Evolutionary conservation across 108 stramenopile species (phyloP).

Genomic region (Cyclotella kingstonii): DNA sequence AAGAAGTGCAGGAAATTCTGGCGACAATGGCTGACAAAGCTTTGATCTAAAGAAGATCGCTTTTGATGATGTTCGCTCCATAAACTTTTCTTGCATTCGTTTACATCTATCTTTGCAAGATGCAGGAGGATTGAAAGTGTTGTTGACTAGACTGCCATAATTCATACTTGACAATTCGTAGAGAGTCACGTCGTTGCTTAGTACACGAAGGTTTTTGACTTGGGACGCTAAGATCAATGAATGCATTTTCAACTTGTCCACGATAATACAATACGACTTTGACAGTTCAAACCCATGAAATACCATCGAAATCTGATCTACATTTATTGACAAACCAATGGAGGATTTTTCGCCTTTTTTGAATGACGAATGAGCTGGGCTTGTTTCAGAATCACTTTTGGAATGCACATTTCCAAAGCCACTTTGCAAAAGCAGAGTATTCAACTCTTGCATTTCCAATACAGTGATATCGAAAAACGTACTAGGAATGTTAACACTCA

Average conservation of each 20-base stretch:
- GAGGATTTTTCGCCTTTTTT: background rate
- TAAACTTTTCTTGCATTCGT: slow-evolving; percentile 22
- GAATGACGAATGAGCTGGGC: background rate
- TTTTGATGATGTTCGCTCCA: slow-evolving; percentile 13
- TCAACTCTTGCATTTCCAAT: slow-evolving; percentile 39
- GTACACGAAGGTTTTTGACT: slow-evolving; percentile 34
- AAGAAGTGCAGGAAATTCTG: slow-evolving; percentile 60
- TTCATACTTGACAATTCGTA: slow-evolving; percentile 28
- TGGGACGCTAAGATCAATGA: slow-evolving; percentile 14
- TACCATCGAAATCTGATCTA: slow-evolving; percentile 40
- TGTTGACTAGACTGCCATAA: background rate
- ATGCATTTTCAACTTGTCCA: slow-evolving; percentile 30
- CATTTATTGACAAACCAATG: slow-evolving; percentile 31
- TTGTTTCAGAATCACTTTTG: background rate
- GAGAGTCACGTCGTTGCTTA: slow-evolving; percentile 41
- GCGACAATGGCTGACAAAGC: slow-evolving; percentile 60
- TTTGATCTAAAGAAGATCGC: slow-evolving; percentile 71
- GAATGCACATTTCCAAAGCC: background rate
- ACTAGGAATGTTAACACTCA: slow-evolving; percentile 52
- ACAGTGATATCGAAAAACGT: slow-evolving; percentile 55
- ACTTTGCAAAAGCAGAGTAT: slow-evolving; percentile 14
- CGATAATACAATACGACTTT: slow-evolving; percentile 31
- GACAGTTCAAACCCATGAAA: slow-evolving; percentile 23
- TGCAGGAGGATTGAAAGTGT: background rate
- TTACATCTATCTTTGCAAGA: slow-evolving; percentile 28